phyloP scores from a whole-genome alignment of 139 green algal species.

The Tetratostichococcus sp. region DNA sequence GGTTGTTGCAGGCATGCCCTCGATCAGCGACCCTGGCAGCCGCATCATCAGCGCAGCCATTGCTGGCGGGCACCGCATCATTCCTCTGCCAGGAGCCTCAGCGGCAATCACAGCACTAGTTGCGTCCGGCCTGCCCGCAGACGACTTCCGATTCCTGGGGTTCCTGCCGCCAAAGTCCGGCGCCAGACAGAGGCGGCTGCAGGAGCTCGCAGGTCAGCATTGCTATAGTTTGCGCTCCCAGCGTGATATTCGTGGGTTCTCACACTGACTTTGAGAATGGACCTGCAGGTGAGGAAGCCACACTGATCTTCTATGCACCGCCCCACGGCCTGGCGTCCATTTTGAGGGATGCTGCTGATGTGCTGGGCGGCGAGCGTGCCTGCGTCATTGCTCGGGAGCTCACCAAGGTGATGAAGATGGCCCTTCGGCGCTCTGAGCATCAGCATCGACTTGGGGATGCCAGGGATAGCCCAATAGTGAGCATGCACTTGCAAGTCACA shows the following conservation, averaged over 20 bases:
- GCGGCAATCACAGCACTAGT: conserved; percentile 70
- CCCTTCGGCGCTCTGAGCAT: no score
- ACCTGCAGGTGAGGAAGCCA: conserved; percentile 32
- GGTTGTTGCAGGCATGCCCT: conserved; percentile 51
- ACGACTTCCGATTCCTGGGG: conserved; percentile 71
- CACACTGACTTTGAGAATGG: no score
- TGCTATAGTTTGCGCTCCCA: no score
- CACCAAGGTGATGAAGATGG: conserved; percentile 86
- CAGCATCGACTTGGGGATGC: no score
- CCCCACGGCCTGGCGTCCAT: conserved; percentile 56
- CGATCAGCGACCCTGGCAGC: conserved; percentile 83
- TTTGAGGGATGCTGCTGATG: conserved; percentile 52
- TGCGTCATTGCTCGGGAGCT: conserved; percentile 81
- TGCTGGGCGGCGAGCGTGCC: conserved; percentile 47
- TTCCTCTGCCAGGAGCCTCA: conserved; percentile 75
- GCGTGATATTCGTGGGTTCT: no score
- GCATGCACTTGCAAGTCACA: no score
- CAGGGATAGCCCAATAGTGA: no score
- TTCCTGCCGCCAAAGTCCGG: conserved; percentile 75
- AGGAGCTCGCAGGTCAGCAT: conserved; percentile 22
- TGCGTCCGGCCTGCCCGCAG: conserved; percentile 65
- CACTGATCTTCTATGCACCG: conserved; percentile 73
- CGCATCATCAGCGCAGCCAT: conserved; percentile 49
- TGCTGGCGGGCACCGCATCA: conserved; percentile 31
- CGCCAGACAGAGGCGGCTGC: conserved; percentile 35